A percentile compares a stretch with the other conserved stretches of the same genome.
Conservation (phyloP, 495 filamentous ascomycete genomes). For the Aspergillus conjunctus region DNA sequence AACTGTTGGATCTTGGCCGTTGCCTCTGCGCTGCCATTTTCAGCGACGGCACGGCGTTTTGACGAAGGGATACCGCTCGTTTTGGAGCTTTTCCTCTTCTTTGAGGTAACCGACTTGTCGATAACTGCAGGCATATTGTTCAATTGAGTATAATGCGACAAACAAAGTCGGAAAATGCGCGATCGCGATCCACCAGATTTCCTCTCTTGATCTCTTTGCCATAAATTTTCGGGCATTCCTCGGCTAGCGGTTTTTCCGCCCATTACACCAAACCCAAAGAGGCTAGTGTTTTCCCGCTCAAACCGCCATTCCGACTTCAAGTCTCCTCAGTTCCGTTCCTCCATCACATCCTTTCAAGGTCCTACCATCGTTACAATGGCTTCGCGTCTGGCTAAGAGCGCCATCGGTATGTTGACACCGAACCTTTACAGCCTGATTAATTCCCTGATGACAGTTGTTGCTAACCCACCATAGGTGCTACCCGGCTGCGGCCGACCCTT, state of each 20-base stretch:
- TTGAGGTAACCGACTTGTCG: slow-evolving; percentile 33
- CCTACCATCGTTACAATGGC: slow-evolving; percentile 72
- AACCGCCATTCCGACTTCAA: slow-evolving; percentile 67
- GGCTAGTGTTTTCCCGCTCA: slow-evolving; percentile 83
- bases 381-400: slow-evolving; percentile 89
- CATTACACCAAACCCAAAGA: slow-evolving; percentile 68
- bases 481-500: slow-evolving; percentile 79
- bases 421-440: slow-evolving; percentile 5
- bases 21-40: slow-evolving; percentile 48
- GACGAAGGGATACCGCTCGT: slow-evolving; percentile 38
- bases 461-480: slow-evolving; percentile 66
- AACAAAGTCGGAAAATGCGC: slow-evolving; percentile 2
- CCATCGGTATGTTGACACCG: slow-evolving; percentile 69
- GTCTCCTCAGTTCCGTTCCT: slow-evolving; percentile 50
- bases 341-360: slow-evolving; percentile 42
- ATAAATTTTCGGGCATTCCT: slow-evolving; percentile 38
- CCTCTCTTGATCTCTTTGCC: slow-evolving; percentile 26
- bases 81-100: slow-evolving; percentile 48
- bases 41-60: slow-evolving; percentile 49
- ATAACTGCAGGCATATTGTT: slow-evolving; percentile 38
- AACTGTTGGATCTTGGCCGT: slow-evolving; percentile 65
- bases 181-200: slow-evolving; percentile 12
- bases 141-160: slow-evolving; percentile 3
- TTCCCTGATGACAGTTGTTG: slow-evolving; percentile 23
- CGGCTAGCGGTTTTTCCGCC: slow-evolving; percentile 44